phyloP scores from a whole-genome alignment of 768 basidiomycete species.

The Trametes maxima region DNA sequence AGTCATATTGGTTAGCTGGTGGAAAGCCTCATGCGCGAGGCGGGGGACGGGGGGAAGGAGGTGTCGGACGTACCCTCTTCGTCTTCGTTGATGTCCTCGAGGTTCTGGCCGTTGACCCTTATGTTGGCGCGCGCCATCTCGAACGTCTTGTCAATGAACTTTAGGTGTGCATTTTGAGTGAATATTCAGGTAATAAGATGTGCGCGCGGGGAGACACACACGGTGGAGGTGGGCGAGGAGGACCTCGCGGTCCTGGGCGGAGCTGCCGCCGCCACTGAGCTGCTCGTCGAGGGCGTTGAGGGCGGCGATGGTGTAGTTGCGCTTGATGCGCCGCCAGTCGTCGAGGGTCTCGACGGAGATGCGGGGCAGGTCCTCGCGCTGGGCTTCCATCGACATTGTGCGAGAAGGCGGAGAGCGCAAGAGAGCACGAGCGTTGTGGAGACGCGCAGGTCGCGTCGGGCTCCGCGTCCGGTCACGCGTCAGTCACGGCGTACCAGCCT shows the following conservation, averaged over 20 bases:
- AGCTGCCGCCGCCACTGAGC: conserved; percentile 43
- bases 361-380: conserved; percentile 48
- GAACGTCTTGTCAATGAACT: conserved; percentile 69
- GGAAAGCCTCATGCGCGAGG: no score
- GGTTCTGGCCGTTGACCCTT: conserved; percentile 77
- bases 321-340: conserved; percentile 66
- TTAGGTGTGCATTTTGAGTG: no score
- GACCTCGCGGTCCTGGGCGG: conserved; percentile 46
- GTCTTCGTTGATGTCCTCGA: conserved; percentile 60
- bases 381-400: conserved; percentile 31
- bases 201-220: conserved; percentile 36
- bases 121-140: conserved; percentile 68
- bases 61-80: conserved; percentile 49
- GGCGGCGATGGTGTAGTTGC: conserved; percentile 52
- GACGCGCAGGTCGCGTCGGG: background rate
- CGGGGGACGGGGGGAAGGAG: background rate
- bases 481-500: conserved; percentile 1
- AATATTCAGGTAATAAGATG: background rate
- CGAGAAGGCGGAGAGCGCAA: background rate
- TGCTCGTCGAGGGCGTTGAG: conserved; percentile 49
- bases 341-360: conserved; percentile 66
- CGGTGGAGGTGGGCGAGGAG: conserved; percentile 53
- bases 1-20: no score
- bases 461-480: conserved; percentile 15
- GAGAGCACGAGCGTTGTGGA: background rate